A percentile compares a stretch with the other conserved stretches of the same genome.
phyloP scores from a whole-genome alignment of 768 basidiomycete genomes.

The Chalciporus pseudorubinellus region DNA sequence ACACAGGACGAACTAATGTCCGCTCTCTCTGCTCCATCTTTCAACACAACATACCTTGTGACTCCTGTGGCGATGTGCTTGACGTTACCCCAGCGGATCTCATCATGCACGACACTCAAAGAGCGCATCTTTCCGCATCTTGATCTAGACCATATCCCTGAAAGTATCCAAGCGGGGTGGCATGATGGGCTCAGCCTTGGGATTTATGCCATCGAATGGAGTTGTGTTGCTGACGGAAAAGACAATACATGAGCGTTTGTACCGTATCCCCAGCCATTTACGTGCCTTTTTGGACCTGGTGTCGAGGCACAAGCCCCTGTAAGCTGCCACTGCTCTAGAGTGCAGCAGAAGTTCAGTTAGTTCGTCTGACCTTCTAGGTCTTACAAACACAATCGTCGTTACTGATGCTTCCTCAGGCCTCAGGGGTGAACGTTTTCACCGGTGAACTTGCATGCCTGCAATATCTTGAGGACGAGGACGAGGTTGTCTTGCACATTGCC shows the following conservation, averaged over 20 bases:
- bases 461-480: too few relatives aligned
- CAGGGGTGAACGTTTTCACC: too few relatives aligned
- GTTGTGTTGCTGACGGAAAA: constrained; percentile 6
- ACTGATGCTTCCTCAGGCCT: too few relatives aligned
- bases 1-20: constrained; percentile 15
- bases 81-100: constrained; percentile 14
- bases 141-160: constrained; percentile 37
- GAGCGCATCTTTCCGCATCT: constrained; percentile 36
- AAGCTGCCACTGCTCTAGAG: too few relatives aligned
- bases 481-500: too few relatives aligned
- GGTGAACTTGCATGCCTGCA: too few relatives aligned
- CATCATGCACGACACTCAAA: constrained; percentile 24
- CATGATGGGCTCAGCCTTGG: constrained; percentile 33
- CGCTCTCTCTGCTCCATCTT: constrained; percentile 12
- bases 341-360: too few relatives aligned
- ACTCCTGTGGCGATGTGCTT: constrained; percentile 29
- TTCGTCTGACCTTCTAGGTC: too few relatives aligned
- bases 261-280: constrained; percentile 1
- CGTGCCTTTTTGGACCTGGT: background rate
- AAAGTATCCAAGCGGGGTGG: constrained; percentile 29
- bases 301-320: background rate
- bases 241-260: background rate
- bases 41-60: constrained; percentile 26
- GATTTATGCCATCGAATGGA: constrained; percentile 24
- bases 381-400: too few relatives aligned